phyloP scores from a whole-genome alignment of 441 rosid species.

The Metrosideros polymorpha region DNA sequence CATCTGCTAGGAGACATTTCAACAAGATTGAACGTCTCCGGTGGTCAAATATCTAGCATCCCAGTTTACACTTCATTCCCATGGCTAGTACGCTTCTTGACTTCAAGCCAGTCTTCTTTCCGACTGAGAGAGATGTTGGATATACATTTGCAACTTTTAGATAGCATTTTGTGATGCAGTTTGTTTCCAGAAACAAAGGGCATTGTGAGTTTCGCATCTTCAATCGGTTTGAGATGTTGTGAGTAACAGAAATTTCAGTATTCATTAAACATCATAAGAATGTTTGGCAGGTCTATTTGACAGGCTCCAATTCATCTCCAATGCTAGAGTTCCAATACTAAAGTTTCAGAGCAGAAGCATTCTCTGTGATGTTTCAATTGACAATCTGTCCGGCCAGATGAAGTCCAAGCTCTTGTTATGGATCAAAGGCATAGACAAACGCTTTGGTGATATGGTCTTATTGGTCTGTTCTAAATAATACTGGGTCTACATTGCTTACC shows the following conservation, averaged over 20 bases:
- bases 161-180: neutral
- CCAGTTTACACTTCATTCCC: neutral
- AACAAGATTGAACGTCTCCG: neutral
- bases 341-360: conserved; percentile 52
- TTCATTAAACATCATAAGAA: neutral
- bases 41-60: neutral
- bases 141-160: neutral
- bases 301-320: conserved; percentile 39
- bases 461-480: conserved; percentile 33
- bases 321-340: conserved; percentile 82
- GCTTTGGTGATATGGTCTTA: conserved; percentile 69
- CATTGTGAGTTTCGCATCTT: neutral
- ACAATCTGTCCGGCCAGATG: conserved; percentile 59
- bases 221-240: neutral
- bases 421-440: conserved; percentile 69
- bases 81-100: neutral
- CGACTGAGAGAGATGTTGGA: neutral
- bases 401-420: conserved; percentile 72
- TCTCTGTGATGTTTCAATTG: conserved; percentile 81
- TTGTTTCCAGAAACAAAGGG: neutral
- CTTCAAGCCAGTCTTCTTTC: neutral
- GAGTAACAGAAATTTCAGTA: neutral
- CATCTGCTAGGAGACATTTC: neutral
- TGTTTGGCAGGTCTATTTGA: conserved; percentile 38
- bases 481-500: neutral